Evolutionary conservation across 306 rosid genomes (phyloP).

Genomic region (Vigna mungo): DNA sequence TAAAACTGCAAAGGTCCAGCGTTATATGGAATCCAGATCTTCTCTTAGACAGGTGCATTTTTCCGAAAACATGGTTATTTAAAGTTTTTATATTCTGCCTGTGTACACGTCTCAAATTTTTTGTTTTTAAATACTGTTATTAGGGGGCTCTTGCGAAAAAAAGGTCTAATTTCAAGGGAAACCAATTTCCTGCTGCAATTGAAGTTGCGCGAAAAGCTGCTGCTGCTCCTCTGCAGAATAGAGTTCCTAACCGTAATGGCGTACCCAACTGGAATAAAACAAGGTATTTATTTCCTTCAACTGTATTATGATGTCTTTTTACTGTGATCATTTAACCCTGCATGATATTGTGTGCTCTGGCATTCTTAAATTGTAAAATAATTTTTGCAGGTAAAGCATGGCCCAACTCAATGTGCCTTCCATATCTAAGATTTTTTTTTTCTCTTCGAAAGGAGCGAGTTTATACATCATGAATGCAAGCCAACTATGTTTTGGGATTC

Average conservation of each 20-base stretch:
- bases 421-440: slow-evolving; percentile 48
- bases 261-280: slow-evolving; percentile 73
- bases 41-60: slow-evolving; percentile 80
- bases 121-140: not conserved
- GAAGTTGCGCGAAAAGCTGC: slow-evolving; percentile 80
- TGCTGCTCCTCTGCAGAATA: slow-evolving; percentile 64
- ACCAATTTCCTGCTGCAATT: slow-evolving; percentile 72
- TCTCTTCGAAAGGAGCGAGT: slow-evolving; percentile 57
- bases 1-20: slow-evolving; percentile 60
- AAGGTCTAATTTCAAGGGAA: slow-evolving; percentile 83
- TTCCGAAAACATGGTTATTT: slow-evolving; percentile 1
- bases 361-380: slow-evolving; percentile 10
- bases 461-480: slow-evolving; percentile 60
- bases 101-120: not conserved
- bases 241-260: slow-evolving; percentile 58
- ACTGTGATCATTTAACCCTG: not conserved
- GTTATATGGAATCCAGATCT: slow-evolving; percentile 75
- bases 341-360: not conserved
- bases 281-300: slow-evolving; percentile 61
- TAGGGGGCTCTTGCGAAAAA: slow-evolving; percentile 86
- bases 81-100: not conserved
- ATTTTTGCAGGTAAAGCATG: slow-evolving; percentile 72
- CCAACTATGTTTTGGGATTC: slow-evolving; percentile 57
- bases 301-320: not conserved
- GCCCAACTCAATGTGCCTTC: slow-evolving; percentile 64